These are phyloP conservation scores for Proliferodiscus dingleyae DNA, from an alignment of 2,329 filamentous ascomycete genomes.

Conservation along the genomic window DNA sequence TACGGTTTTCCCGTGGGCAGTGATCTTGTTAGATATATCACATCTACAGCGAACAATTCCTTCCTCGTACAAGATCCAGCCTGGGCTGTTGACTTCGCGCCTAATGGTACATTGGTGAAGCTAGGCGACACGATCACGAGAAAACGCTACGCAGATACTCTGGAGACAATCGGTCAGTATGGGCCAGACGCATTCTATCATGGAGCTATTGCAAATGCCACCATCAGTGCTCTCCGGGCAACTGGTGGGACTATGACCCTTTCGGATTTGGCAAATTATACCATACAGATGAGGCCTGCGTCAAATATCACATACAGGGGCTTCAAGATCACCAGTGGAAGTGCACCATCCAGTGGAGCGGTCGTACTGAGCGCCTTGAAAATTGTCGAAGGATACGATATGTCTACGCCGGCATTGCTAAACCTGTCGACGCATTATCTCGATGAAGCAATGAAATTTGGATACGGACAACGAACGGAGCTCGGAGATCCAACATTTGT, in stretches of 20 bases:
- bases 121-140: constrained; percentile 75
- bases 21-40: constrained; percentile 60
- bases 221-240: constrained; percentile 62
- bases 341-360: constrained; percentile 72
- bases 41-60: constrained; percentile 40
- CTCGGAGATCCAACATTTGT: constrained; percentile 61
- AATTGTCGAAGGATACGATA: constrained; percentile 66
- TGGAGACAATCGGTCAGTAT: constrained; percentile 69
- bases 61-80: constrained; percentile 71
- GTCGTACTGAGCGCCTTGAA: constrained; percentile 74
- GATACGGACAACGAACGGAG: constrained; percentile 56
- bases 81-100: constrained; percentile 87
- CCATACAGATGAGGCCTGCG: constrained; percentile 57
- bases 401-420: constrained; percentile 49
- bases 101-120: constrained; percentile 62
- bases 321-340: constrained; percentile 63
- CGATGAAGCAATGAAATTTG: constrained; percentile 64
- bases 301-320: constrained; percentile 63
- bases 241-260: constrained; percentile 82
- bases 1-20: constrained; percentile 54
- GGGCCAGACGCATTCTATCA: constrained; percentile 72
- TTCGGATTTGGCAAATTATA: constrained; percentile 71
- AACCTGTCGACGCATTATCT: constrained; percentile 62
- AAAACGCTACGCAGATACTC: constrained; percentile 72
- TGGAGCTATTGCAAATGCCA: constrained; percentile 68